Evolutionary conservation across 371 early-diverging fungal species (phyloP).

Genomic region (Homolaphlyctis polyrhiza): DNA sequence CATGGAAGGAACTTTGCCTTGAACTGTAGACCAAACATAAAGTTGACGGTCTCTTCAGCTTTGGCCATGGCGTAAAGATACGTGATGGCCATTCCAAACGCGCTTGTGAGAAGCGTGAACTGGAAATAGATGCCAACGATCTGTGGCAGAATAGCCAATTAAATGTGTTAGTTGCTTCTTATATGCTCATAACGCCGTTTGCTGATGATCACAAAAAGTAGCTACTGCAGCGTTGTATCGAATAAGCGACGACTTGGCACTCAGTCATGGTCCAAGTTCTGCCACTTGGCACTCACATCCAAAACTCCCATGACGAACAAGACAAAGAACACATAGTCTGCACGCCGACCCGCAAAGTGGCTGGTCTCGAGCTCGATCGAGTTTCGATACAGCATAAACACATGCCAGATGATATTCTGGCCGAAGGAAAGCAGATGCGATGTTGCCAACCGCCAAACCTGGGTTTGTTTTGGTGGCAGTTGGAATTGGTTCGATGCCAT

Average conservation of each 20-base stretch:
- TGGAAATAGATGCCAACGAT: conserved; percentile 8
- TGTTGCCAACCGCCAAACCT: conserved; percentile 55
- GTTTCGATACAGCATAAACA: conserved; percentile 59
- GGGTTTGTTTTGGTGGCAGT: no score
- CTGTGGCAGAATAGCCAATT: background rate
- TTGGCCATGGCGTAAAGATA: conserved; percentile 73
- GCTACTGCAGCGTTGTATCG: background rate
- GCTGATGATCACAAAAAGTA: background rate
- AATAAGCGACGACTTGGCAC: no score
- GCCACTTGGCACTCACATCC: conserved; percentile 14
- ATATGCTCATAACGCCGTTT: background rate
- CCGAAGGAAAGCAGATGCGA: conserved; percentile 44
- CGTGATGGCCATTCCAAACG: conserved; percentile 57
- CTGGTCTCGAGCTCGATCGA: conserved; percentile 64
- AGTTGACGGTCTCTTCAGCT: conserved; percentile 57
- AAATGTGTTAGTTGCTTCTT: no score
- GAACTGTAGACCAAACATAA: conserved; percentile 79
- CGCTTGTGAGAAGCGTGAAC: conserved; percentile 33
- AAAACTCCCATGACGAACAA: conserved; percentile 41
- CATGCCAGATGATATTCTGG: background rate
- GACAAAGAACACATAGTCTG: conserved; percentile 76
- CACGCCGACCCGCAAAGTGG: conserved; percentile 61
- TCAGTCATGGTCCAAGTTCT: background rate
- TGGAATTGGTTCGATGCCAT: no score
- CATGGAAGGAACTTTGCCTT: conserved; percentile 66